Evolutionary conservation across 371 early-diverging fungal species (phyloP).

Genomic region (Syncephalastrum sp.): DNA sequence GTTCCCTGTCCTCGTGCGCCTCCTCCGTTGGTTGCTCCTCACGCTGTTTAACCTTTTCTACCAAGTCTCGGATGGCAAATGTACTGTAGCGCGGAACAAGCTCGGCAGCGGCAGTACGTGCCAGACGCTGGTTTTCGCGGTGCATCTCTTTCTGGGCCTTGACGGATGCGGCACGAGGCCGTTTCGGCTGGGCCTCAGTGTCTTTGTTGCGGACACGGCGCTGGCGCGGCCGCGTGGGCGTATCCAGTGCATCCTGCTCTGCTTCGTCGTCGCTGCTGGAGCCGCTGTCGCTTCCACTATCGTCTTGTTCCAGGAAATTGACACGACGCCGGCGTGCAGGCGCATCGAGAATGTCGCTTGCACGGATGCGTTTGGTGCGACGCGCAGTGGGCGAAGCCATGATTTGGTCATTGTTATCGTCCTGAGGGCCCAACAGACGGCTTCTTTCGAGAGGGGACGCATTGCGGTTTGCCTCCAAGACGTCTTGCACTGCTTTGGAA

Average conservation of each 20-base stretch:
- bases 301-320: background rate
- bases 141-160: conserved; percentile 24
- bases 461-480: background rate
- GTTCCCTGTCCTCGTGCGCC: conserved; percentile 1
- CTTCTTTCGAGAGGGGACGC: no score
- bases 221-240: conserved; percentile 1
- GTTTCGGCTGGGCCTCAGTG: background rate
- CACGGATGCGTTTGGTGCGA: no score
- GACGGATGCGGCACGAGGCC: conserved; percentile 8
- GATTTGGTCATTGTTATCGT: no score
- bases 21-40: background rate
- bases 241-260: background rate
- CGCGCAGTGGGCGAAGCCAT: no score
- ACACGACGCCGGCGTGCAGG: no score
- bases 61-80: conserved; percentile 10
- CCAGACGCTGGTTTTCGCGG: conserved; percentile 22
- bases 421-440: no score
- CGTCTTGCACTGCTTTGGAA: conserved; percentile 12
- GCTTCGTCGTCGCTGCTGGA: conserved; percentile 4
- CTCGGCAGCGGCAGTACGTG: conserved; percentile 13
- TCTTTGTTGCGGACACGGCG: conserved; percentile 4
- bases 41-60: conserved; percentile 14
- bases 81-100: conserved; percentile 16
- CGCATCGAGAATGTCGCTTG: no score
- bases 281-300: background rate